Percentiles rank a stretch among this genome's conserved stretches.
phyloP scores from a whole-genome alignment of 495 filamentous ascomycete species.

The Xylaria venustula region DNA sequence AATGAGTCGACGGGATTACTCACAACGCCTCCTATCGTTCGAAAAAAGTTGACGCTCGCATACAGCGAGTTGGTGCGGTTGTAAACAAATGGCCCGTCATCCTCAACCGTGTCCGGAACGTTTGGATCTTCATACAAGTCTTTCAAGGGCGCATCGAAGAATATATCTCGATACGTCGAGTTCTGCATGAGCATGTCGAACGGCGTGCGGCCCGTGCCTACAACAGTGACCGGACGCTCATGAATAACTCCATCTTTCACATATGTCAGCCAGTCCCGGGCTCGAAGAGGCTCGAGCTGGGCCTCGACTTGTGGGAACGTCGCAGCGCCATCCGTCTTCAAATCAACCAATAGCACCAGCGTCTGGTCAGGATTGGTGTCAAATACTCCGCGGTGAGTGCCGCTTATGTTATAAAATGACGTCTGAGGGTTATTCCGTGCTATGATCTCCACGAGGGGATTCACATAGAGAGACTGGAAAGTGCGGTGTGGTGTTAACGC shows the following conservation, averaged over 20 bases:
- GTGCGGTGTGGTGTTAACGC: slow-evolving; percentile 56
- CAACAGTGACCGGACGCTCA: slow-evolving; percentile 67
- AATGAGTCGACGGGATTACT: too few species aligned
- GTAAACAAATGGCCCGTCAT: slow-evolving; percentile 29
- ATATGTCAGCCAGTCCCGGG: slow-evolving; percentile 58
- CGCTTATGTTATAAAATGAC: slow-evolving; percentile 34
- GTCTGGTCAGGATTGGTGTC: slow-evolving; percentile 58
- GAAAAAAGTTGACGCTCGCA: slow-evolving; percentile 49
- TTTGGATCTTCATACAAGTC: slow-evolving; percentile 38
- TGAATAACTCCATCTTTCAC: slow-evolving; percentile 51
- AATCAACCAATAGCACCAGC: slow-evolving; percentile 68
- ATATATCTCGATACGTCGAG: slow-evolving; percentile 56
- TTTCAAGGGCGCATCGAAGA: slow-evolving; percentile 64
- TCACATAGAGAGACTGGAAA: slow-evolving; percentile 61
- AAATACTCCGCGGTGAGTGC: slow-evolving; percentile 57
- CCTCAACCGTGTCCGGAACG: background rate
- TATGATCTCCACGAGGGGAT: slow-evolving; percentile 60
- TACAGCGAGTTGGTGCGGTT: slow-evolving; percentile 53
- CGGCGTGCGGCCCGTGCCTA: slow-evolving; percentile 76
- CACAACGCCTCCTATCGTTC: slow-evolving; percentile 42
- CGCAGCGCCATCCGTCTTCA: slow-evolving; percentile 56
- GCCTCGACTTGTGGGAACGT: slow-evolving; percentile 57
- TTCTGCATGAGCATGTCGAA: slow-evolving; percentile 57
- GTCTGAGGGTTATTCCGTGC: slow-evolving; percentile 52
- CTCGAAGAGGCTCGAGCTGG: slow-evolving; percentile 64